Percentiles rank a stretch among this genome's conserved stretches.
Evolutionary conservation across 768 basidiomycete species (phyloP).

Genomic region (Fomitopsis serialis): DNA sequence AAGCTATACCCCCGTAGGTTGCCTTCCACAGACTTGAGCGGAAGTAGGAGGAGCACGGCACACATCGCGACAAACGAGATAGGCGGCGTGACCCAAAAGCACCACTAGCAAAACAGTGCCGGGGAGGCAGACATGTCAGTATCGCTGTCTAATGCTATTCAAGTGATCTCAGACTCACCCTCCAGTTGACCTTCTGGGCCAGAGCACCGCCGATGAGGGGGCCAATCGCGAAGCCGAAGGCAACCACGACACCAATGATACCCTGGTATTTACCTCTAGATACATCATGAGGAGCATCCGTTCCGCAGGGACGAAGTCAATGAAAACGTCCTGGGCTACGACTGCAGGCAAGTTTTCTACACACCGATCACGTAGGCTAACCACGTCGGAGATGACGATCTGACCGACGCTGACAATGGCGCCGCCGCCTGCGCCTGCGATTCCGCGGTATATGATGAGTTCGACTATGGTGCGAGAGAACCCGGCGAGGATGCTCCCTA

Average conservation of each 20-base stretch:
- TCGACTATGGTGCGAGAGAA: slow-evolving; percentile 60
- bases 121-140: no score
- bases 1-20: slow-evolving; percentile 40
- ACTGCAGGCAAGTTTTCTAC: slow-evolving; percentile 4
- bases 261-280: slow-evolving; percentile 80
- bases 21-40: slow-evolving; percentile 64
- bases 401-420: slow-evolving; percentile 65
- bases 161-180: slow-evolving; percentile 35
- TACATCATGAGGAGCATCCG: neutral
- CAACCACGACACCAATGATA: slow-evolving; percentile 56
- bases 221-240: slow-evolving; percentile 60
- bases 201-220: slow-evolving; percentile 65
- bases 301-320: neutral
- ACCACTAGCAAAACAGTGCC: slow-evolving; percentile 48
- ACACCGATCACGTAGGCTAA: slow-evolving; percentile 60
- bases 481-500: slow-evolving; percentile 63
- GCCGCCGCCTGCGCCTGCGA: slow-evolving; percentile 69
- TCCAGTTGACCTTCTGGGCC: slow-evolving; percentile 58
- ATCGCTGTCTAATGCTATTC: no score
- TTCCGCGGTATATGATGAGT: slow-evolving; percentile 62
- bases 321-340: no score
- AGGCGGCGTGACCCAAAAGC: slow-evolving; percentile 70
- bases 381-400: slow-evolving; percentile 70
- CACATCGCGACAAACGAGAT: slow-evolving; percentile 46
- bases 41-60: slow-evolving; percentile 57